Conservation (phyloP, 805 yeast species). For the Sugiyamaella marilandica region DNA sequence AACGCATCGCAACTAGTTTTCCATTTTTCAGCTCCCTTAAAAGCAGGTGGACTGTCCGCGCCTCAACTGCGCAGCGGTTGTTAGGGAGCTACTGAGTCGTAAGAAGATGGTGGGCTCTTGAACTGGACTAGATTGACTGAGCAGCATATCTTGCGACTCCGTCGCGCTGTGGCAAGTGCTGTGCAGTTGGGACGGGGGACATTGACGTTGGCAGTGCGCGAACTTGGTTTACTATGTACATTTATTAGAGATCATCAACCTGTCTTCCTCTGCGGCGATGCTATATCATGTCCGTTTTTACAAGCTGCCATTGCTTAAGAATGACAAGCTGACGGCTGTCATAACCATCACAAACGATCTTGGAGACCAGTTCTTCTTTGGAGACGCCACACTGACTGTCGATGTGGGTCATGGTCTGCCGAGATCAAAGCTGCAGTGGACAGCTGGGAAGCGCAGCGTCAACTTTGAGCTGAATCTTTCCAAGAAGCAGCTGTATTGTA, state of each 20-base stretch:
- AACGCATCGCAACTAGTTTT: not conserved
- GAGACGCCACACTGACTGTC: slow-evolving; percentile 22
- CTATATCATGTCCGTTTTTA: slow-evolving; percentile 36
- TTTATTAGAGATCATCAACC: too few relatives aligned
- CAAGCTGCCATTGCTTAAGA: slow-evolving; percentile 27
- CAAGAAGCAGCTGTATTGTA: not conserved
- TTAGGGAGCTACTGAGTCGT: too few relatives aligned
- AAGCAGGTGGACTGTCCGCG: too few relatives aligned
- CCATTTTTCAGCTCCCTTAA: too few relatives aligned
- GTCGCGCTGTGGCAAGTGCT: too few relatives aligned
- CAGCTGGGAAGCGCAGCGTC: slow-evolving; percentile 14
- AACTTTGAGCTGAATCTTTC: not conserved
- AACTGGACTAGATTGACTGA: too few relatives aligned
- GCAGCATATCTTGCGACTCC: too few relatives aligned
- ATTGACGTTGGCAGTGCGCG: too few relatives aligned
- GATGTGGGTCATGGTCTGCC: not conserved
- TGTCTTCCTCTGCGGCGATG: slow-evolving; percentile 15
- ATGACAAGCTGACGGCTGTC: slow-evolving; percentile 15
- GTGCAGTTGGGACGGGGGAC: too few relatives aligned
- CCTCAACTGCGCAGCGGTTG: too few relatives aligned
- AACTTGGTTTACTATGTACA: too few relatives aligned
- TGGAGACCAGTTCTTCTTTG: slow-evolving; percentile 39
- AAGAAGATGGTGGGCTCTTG: too few relatives aligned
- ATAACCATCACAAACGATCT: slow-evolving; percentile 37
- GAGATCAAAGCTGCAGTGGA: slow-evolving; percentile 11